phyloP scores from a whole-genome alignment of 176 grass and related monocot species.

The Zoysia japonica region DNA sequence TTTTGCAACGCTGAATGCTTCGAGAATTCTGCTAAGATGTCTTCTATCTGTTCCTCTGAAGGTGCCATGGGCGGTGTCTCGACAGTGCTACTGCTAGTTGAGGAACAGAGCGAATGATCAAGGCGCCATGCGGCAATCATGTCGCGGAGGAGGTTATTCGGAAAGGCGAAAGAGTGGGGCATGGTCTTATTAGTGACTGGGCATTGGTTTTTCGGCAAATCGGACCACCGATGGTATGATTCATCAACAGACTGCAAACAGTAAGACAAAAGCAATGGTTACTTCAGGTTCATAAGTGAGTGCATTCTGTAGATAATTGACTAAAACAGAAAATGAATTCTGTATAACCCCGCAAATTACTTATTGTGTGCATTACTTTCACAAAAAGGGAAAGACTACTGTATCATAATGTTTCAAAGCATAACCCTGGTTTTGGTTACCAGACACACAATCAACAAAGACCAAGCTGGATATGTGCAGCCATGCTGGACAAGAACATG shows the following conservation, averaged over 20 bases:
- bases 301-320: background rate
- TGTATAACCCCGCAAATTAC: background rate
- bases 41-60: slow-evolving; percentile 43
- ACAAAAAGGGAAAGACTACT: background rate
- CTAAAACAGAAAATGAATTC: background rate
- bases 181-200: slow-evolving; percentile 21
- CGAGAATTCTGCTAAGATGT: slow-evolving; percentile 35
- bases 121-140: slow-evolving; percentile 50
- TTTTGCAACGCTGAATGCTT: slow-evolving; percentile 22
- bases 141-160: slow-evolving; percentile 43
- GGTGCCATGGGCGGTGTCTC: slow-evolving; percentile 14
- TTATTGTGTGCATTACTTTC: background rate
- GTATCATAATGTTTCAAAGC: slow-evolving; percentile 12
- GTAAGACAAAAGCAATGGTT: slow-evolving; percentile 19
- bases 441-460: background rate
- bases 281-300: slow-evolving; percentile 24
- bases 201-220: background rate
- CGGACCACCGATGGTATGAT: slow-evolving; percentile 21
- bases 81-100: slow-evolving; percentile 12
- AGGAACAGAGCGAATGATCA: slow-evolving; percentile 22
- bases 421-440: background rate
- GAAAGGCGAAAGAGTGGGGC: slow-evolving; percentile 31
- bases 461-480: background rate
- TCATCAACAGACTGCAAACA: slow-evolving; percentile 42
- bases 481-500: slow-evolving; percentile 3